Base-by-base conservation (phyloP, 306 rosid genomes). In the Castanea crenata region DNA sequence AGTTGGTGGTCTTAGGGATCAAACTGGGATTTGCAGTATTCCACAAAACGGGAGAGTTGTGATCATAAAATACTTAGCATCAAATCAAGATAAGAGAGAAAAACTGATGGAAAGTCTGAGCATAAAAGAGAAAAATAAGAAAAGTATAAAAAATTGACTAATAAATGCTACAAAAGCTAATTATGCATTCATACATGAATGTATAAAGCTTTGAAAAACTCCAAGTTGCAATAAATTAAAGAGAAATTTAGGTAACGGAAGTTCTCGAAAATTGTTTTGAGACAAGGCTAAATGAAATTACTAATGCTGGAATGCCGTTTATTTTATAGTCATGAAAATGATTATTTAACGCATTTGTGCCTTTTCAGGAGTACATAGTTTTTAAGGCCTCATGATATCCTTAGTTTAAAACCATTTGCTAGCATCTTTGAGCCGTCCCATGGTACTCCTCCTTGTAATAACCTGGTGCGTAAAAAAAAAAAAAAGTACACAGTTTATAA, bases 341-440 rank as follows among this genome's bases (percentile, higher is more conserved):
- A 41, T 2, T 41, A 41, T 41, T 21, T n/a, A 3, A 9, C 64
- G 9, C 64, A 20, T 0, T 21, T 58, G 64, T 18, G 15, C 65
- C 65, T 23, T 59, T 23, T 27, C 14, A 59, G 0, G 13, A 3
- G 5, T 49, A 49, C 5, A 12, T 13, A 12, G 14, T 12, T 49
- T 49, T 49, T 8, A 41, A 41, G 1, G 12, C 1, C 46, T 7
- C 46, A 41, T 0, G 46, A 8, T 41, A 41, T 41, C 46, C 0
- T 38, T 0, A 0, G 46, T 7, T 38, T 0, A 0, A 38, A 38
- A 38, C 1, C 0, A 0, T 38, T 38, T 38, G 11, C 11, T 1
- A 38, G 3, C 46, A 0, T 38, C 0, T 38, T 38, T 0, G 46
- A 38, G 46, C 46, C 0, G 3, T 3, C 0, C 0, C 11, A 8